These are phyloP conservation scores for Hypoxylon fragiforme DNA, from an alignment of 495 filamentous ascomycete species.

Conservation along the genomic window DNA sequence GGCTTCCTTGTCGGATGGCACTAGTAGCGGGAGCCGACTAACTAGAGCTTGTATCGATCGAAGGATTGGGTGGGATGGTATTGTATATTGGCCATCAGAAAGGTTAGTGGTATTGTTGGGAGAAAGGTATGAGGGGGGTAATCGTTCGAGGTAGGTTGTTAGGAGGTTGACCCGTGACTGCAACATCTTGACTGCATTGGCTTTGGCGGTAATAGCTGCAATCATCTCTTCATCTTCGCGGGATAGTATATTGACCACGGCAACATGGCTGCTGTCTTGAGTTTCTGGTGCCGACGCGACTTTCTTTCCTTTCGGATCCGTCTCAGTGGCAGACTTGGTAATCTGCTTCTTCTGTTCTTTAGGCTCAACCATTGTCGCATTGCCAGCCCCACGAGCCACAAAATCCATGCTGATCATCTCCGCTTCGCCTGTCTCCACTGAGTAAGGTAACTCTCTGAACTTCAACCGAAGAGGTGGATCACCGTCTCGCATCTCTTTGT, in stretches of 20 bases:
- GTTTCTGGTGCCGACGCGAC: constrained; percentile 38
- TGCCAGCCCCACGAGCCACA: constrained; percentile 78
- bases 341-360: constrained; percentile 44
- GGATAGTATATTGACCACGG: constrained; percentile 59
- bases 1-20: constrained; percentile 54
- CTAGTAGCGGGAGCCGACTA: constrained; percentile 62
- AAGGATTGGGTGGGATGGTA: constrained; percentile 64
- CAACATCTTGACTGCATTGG: constrained; percentile 90
- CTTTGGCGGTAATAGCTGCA: constrained; percentile 73
- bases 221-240: constrained; percentile 77
- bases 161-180: constrained; percentile 82
- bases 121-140: constrained; percentile 65
- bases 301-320: constrained; percentile 52
- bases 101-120: constrained; percentile 42
- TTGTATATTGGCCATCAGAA: constrained; percentile 46
- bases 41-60: constrained; percentile 68
- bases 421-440: constrained; percentile 88
- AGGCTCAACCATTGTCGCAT: constrained; percentile 65
- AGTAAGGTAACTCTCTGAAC: constrained; percentile 83
- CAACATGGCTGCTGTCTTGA: constrained; percentile 40
- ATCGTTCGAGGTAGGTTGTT: constrained; percentile 73
- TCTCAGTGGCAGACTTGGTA: constrained; percentile 35
- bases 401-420: constrained; percentile 98
- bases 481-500: constrained; percentile 75
- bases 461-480: constrained; percentile 63